These are phyloP conservation scores for Pichia sporocuriosa DNA, from an alignment of 805 yeast genomes.

Conservation along the genomic window DNA sequence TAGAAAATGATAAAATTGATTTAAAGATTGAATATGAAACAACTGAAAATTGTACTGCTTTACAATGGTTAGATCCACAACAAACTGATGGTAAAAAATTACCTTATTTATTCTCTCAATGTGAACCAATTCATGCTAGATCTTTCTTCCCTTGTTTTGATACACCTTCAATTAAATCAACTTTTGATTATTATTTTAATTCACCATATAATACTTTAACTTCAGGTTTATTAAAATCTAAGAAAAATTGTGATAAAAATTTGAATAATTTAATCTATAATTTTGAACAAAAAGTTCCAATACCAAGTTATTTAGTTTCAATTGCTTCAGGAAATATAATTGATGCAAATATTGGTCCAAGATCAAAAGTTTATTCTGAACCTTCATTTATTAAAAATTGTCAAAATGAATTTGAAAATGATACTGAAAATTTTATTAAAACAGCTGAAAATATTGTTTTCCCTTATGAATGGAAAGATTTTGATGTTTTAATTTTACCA, in stretches of 20 bases:
- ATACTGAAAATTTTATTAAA: conserved; percentile 71
- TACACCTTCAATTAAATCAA: conserved; percentile 77
- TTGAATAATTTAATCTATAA: conserved; percentile 33
- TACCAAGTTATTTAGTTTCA: conserved; percentile 78
- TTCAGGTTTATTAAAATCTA: conserved; percentile 43
- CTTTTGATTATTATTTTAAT: conserved; percentile 48
- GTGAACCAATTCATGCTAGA: conserved; percentile 89
- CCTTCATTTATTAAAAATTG: conserved; percentile 62
- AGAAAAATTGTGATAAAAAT: conserved; percentile 18
- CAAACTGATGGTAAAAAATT: conserved; percentile 66
- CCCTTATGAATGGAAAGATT: conserved; percentile 78
- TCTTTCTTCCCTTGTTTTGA: conserved; percentile 86
- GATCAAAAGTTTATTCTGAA: conserved; percentile 78
- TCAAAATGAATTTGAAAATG: conserved; percentile 72
- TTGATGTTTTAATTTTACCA: conserved; percentile 76
- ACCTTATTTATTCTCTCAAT: conserved; percentile 78
- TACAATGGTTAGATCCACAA: conserved; percentile 74
- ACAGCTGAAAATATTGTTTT: conserved; percentile 73
- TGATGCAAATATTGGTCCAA: conserved; percentile 69
- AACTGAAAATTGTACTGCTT: conserved; percentile 70
- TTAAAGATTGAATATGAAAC: conserved; percentile 55
- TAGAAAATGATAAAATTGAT: conserved; percentile 11
- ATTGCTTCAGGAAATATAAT: conserved; percentile 78
- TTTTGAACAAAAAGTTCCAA: conserved; percentile 72
- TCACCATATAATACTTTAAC: conserved; percentile 68